These are phyloP conservation scores for Monosporozyma aquatica DNA, from an alignment of 805 yeast genomes.

Conservation along the genomic window DNA sequence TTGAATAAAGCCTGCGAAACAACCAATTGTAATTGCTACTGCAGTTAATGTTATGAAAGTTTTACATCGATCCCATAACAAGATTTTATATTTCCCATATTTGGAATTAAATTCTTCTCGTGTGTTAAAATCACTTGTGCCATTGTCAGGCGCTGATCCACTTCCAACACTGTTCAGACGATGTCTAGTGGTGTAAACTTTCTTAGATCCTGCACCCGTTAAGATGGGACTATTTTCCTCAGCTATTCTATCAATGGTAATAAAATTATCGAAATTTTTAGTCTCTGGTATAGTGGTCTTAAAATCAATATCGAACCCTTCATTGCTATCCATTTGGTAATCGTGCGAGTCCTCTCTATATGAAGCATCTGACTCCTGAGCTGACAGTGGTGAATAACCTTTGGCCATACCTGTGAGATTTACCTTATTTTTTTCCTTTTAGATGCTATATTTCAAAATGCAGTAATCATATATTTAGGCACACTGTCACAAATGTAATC, in stretches of 20 bases:
- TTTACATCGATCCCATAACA: slow-evolving; percentile 24
- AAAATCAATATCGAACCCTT: slow-evolving; percentile 9
- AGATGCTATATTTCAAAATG: neutral
- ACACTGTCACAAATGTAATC: no score
- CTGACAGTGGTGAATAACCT: slow-evolving; percentile 1
- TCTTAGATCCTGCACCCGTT: neutral
- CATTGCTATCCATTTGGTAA: neutral
- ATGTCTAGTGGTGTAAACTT: neutral
- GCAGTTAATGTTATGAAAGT: slow-evolving; percentile 63
- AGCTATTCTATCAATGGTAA: slow-evolving; percentile 59
- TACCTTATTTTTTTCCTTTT: no score
- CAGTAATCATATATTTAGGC: no score
- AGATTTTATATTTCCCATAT: slow-evolving; percentile 9
- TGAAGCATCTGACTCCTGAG: neutral
- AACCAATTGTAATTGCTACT: slow-evolving; percentile 72
- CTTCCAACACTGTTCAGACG: neutral
- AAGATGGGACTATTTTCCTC: slow-evolving; percentile 47
- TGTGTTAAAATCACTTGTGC: neutral
- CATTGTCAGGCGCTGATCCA: neutral
- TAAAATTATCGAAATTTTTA: slow-evolving; percentile 45
- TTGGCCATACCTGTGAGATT: no score
- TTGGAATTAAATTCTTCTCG: slow-evolving; percentile 8
- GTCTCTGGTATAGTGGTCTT: slow-evolving; percentile 20
- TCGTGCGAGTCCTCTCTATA: neutral
- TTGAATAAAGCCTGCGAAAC: slow-evolving; percentile 73